phyloP scores from a whole-genome alignment of 371 early-diverging fungal species.

The Mortierella sp. region DNA sequence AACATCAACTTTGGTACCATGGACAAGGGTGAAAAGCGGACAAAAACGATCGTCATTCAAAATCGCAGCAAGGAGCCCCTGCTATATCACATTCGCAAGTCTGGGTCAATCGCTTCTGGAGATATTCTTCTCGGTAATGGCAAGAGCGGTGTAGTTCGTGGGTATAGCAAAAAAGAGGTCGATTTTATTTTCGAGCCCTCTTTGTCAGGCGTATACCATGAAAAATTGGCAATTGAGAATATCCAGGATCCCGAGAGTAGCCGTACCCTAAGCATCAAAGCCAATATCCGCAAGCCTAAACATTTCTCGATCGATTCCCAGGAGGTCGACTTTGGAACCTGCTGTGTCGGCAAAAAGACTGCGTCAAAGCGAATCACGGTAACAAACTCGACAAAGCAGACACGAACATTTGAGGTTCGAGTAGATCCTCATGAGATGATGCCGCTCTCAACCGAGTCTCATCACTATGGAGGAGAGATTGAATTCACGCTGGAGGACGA shows the following conservation, averaged over 20 bases:
- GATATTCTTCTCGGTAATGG: slow-evolving; percentile 85
- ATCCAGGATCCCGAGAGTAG: slow-evolving; percentile 89
- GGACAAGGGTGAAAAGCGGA: slow-evolving; percentile 88
- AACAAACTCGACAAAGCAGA: slow-evolving; percentile 85
- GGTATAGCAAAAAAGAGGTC: slow-evolving; percentile 92
- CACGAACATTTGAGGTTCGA: slow-evolving; percentile 86
- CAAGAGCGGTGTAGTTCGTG: slow-evolving; percentile 90
- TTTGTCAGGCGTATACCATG: slow-evolving; percentile 88
- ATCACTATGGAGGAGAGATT: slow-evolving; percentile 66
- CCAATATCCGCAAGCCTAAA: slow-evolving; percentile 90
- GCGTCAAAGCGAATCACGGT: slow-evolving; percentile 71
- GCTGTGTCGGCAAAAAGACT: slow-evolving; percentile 68
- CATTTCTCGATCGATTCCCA: slow-evolving; percentile 87
- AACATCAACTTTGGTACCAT: slow-evolving; percentile 96
- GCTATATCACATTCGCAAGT: slow-evolving; percentile 93
- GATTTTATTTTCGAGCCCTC: slow-evolving; percentile 94
- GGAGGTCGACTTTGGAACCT: slow-evolving; percentile 83
- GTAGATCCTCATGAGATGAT: slow-evolving; percentile 80
- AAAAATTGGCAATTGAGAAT: slow-evolving; percentile 91
- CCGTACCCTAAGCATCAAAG: slow-evolving; percentile 88
- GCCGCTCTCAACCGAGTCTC: slow-evolving; percentile 35
- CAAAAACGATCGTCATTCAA: slow-evolving; percentile 90
- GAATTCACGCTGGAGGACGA: slow-evolving; percentile 80
- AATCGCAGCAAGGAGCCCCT: slow-evolving; percentile 93
- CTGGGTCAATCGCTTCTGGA: slow-evolving; percentile 95